Base-by-base conservation (phyloP, 805 yeast genomes). In the Nakazawaea sp. region DNA sequence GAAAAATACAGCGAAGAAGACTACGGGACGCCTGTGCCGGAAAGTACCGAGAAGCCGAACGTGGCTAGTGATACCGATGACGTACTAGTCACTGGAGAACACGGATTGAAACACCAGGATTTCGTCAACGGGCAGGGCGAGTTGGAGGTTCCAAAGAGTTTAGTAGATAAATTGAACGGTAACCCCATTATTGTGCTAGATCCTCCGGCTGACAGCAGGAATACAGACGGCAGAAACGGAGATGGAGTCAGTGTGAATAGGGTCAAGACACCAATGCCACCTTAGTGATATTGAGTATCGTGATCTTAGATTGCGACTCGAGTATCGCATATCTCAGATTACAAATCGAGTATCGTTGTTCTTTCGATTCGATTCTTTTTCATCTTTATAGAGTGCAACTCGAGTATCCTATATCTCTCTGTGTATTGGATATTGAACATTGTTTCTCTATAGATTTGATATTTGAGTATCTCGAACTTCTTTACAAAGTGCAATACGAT, bases 181-280 rank as follows among this genome's bases (percentile, higher is more conserved):
- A 40, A 40, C 20, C 41, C 43, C 6, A 36, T 40, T 3, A 40
- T 40, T 11, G 27, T 40, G 8, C 25, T 40, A 15, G 43, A 40
- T 18, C 37, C 43, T 8, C 37, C 41, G 7, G 15, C 27, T 7
- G 33, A 29, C 13, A 16, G 25, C 6, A 11, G 15, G 4, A 19
- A 16, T 15, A 29, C 18, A 9, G 30, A 32, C 13, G 10, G 18
- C 15, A n/a, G 19, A 11, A 30, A 18, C 21, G 24, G 3, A n/a
- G 32, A 31, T 7, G 36, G 35, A 16, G 16, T 27, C 8, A 39
- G 40, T 27, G 42, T 39, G 2, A 34, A 39, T 27, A 19, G 35
- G 3, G 15, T 40, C 29, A 40, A 40, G 23, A 40, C 43, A 13
- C 24, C 39, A 19, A 35, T 32, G 15, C 43, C 43, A n/a, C 43